Conservation (phyloP, 1,284 basidiomycete genomes). For the Heterobasidion annosum region DNA sequence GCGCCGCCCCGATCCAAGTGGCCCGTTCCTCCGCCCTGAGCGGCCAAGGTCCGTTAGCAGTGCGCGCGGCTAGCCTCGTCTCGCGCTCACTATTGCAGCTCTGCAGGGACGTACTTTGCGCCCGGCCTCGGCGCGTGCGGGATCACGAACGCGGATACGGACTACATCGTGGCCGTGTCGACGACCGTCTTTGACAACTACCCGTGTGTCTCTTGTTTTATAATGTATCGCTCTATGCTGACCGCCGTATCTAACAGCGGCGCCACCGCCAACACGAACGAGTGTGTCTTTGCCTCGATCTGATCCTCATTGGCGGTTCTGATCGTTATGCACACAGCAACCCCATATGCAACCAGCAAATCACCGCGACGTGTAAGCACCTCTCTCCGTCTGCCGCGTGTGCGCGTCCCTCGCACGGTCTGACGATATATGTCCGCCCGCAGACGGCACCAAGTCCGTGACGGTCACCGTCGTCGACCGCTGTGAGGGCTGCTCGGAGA, state of each 20-base stretch:
- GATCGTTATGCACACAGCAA: constrained; percentile 14
- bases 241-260: not conserved
- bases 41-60: not conserved
- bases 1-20: not conserved
- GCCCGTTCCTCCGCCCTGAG: not conserved
- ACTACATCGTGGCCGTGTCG: constrained; percentile 25
- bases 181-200: constrained; percentile 21
- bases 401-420: not conserved
- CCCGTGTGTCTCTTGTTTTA: constrained; percentile 15
- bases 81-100: not conserved
- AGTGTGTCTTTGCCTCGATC: not conserved
- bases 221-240: not conserved
- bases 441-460: constrained; percentile 43
- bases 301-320: not conserved
- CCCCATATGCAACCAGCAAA: constrained; percentile 21
- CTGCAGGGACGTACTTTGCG: constrained; percentile 19
- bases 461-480: constrained; percentile 49
- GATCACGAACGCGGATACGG: constrained; percentile 17
- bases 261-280: not conserved
- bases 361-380: constrained; percentile 17
- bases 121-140: constrained; percentile 30
- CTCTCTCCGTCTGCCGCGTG: not conserved
- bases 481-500: constrained; percentile 43
- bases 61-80: not conserved
- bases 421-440: not conserved